Evolutionary conservation across 345 rosid species (phyloP), one percentile per base, ranked within the genome.

Genomic region (Ricinus communis): DNA sequence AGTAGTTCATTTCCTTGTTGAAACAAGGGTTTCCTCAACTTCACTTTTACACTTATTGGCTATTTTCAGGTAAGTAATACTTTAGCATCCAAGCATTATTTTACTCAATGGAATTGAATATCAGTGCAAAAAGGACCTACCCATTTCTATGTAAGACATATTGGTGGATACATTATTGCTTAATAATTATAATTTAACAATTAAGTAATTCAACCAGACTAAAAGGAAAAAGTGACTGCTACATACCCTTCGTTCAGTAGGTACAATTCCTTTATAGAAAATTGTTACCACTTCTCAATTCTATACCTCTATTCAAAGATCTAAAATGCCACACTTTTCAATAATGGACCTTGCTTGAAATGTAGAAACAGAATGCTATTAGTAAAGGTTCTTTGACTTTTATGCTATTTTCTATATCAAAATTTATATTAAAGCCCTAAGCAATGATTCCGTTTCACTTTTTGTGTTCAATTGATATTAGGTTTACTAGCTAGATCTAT

Each of bases 341-440:
- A 62, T 24, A 22, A 53, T 43, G 52, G 54, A 73, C 75, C 40
- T 19, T 80, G 84, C 77, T 73, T 51, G 81, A 74, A 70, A 71
- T 68, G 79, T 65, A 71, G 81, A 68, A 83, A 78, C 79, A 65
- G 28, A 71, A 51, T 38, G 66, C 58, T 59, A 65, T 41, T 45
- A 28, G 65, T 2, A 76, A 74, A 76, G 70, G 47, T 43, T 50
- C 38, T 49, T 75, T 83, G 81, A 76, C 81, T 78, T 80, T 70
- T 47, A 28, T 31, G 74, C 53, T 21, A 45, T 27, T 59, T 65
- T 65, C 30, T 18, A 2, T 25, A n/a, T 0, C 43, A 21, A 68
- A 51, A 51, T 58, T 33, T 58, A 38, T 52, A 40, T 75, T 38
- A 22, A 54, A 50, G 41, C 24, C 58, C 65, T 47, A 50, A 60